Base-by-base conservation (phyloP, 2,329 filamentous ascomycete genomes). In the Botrytis paeoniae region DNA sequence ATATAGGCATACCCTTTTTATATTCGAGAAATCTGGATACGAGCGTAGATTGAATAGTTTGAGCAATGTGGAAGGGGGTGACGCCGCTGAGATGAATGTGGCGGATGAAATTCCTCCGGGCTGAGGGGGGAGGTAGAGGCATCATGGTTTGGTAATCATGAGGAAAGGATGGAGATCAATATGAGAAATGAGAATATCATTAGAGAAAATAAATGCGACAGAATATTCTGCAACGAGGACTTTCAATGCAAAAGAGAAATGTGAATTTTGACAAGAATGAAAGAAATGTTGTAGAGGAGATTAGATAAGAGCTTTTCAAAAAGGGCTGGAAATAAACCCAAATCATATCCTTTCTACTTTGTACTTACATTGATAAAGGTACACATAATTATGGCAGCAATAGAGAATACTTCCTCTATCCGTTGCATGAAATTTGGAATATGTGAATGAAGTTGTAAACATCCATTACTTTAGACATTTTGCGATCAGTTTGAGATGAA, bases 41-140 rank as follows among this genome's bases (percentile, higher is more conserved):
- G 73, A 91, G 83, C 62, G 81, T 80, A 76, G 87, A 83, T 83
- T 92, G 90, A 71, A 92, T 81, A 39, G 78, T 76, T 59, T 88
- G 83, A 71, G 88, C 88, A 35, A 84, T 84, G 22, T 81, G 78
- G 79, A 92, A 92, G 62, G 86, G 83, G 18, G 86, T 86, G 70
- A 86, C 81, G 74, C 82, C 80, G 6, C 85, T 86, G 73, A 92
- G 82, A 78, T 88, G 88, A 75, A 92, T 83, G 81, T 92, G 89
- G n/a, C 85, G 65, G 37, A 69, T 84, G 78, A 91, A 85, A 77
- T 70, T 64, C n/a, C 65, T 66, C 29, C 74, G 60, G 37, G 60
- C 32, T 22, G 69, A 39, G 18, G 68, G 43, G 29, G 54, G 41
- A 39, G 41, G 29, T 35, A 45, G 20, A 37, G 68, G n/a, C 37